Base-by-base conservation (phyloP, 208 protist genomes). In the Vickermania ingenoplastis region DNA sequence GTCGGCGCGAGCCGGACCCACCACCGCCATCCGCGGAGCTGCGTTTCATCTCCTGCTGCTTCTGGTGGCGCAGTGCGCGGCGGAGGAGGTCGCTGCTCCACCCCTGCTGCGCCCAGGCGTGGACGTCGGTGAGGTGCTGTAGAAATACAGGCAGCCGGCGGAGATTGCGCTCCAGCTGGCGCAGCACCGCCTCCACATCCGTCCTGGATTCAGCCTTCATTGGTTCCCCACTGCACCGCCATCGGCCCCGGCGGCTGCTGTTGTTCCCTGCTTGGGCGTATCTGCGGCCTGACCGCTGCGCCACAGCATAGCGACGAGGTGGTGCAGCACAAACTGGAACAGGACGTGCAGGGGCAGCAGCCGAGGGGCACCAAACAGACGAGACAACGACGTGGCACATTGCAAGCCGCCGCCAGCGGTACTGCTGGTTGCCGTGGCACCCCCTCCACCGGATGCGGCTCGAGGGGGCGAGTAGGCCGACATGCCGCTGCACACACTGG, bases 281-380 rank as follows among this genome's bases (percentile, higher is more conserved):
- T n/a, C n/a, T n/a, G n/a, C n/a, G n/a, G n/a, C n/a, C n/a, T n/a
- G n/a, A n/a, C n/a, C n/a, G n/a, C n/a, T 71, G 2, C 81, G 81
- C 85, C 85, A 92, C 30, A 73, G 75, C 48, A 89, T 57, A 5
- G 67, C 79, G 30, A 92, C 69, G 4, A 82, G 27, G 61, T 87
- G 81, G 59, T 92, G 85, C 49, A 89, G 59, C 1, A 81, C 71
- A 63, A 89, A 77, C 63, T 88, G 81, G 57, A 92, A 72, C 21
- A 92, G 67, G 23, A 77, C 77, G 52, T 83, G 71, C 26, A 80
- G 62, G 5, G 85, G 81, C 36, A 45, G 36, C 36, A 17, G 7
- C n/a, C n/a, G n/a, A n/a, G 17, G 36, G 36, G 36, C 36, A 48
- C 11, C 7, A 17, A 17, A 7, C 36, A 48, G 11, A 17, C 36